Evolutionary conservation across 345 rosid genomes (phyloP).

Genomic region (Citrus trifoliata): DNA sequence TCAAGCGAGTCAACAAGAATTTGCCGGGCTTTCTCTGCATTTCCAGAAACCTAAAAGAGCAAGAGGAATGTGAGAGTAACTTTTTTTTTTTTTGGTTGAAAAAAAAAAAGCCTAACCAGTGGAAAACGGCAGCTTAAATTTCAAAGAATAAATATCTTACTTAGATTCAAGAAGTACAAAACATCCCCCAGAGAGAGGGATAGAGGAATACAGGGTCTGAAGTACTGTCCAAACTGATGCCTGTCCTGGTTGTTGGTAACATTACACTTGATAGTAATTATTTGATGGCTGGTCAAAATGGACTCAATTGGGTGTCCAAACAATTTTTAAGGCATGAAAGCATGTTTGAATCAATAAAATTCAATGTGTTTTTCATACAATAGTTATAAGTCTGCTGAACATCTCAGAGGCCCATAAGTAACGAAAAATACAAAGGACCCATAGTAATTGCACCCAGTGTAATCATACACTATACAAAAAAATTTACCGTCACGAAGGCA

Average conservation of each 20-base stretch:
- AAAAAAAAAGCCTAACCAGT: not conserved
- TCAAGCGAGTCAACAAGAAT: slow-evolving; percentile 71
- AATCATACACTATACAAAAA: not conserved
- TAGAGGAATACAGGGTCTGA: not conserved
- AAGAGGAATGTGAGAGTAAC: not conserved
- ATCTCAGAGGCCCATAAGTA: not conserved
- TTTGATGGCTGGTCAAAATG: not conserved
- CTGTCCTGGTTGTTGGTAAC: not conserved
- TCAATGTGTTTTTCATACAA: not conserved
- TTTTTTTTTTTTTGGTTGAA: not conserved
- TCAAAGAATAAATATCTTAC: not conserved
- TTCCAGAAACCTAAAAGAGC: slow-evolving; percentile 48
- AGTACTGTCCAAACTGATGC: not conserved
- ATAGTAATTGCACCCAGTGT: not conserved
- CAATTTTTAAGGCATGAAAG: not conserved
- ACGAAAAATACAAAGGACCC: not conserved
- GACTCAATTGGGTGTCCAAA: not conserved
- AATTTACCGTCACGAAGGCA: not conserved
- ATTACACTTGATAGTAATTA: not conserved
- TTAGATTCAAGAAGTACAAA: not conserved
- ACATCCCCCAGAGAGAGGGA: not conserved
- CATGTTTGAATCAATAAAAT: not conserved
- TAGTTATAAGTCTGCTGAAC: not conserved
- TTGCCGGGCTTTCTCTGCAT: slow-evolving; percentile 76
- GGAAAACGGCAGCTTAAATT: not conserved